Base-by-base conservation (phyloP, 441 rosid species). In the Arabidopsis lyrata region DNA sequence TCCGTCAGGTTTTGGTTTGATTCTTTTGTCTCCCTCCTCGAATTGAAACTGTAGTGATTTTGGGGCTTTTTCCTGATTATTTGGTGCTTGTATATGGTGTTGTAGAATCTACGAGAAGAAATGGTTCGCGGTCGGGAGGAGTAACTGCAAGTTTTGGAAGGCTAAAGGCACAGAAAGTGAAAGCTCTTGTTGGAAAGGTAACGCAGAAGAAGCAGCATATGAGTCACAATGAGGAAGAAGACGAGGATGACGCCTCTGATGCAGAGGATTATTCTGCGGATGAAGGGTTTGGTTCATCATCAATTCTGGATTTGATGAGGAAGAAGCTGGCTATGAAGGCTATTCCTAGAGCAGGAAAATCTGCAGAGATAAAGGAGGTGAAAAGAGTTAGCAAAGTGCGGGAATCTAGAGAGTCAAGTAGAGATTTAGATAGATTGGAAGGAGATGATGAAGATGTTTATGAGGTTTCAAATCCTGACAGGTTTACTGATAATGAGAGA, bases 151-250 rank as follows among this genome's bases (percentile, higher is more conserved):
- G 79, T 83, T 87, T 86, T 41, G 79, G 81, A 32, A 88, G 85
- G 80, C 75, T 92, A 64, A 92, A 89, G 79, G 87, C 83, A 5
- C 87, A 85, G 57, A 88, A 79, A 71, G 84, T 89, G 56, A 84
- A 83, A 78, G 81, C 83, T 77, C 75, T 93, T 22, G 86, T 80
- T 76, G 80, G 83, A 44, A 87, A 66, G 72, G 76, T 83, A 39
- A 71, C 81, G 39, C 75, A 35, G 60, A 77, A 70, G 63, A 86
- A 76, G 81, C 76, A 83, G 54, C 52, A 72, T 16, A 29, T 50
- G 71, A 68, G 16, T 32, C 72, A n/a, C 15, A 49, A 61, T 38
- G 58, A 64, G 45, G 82, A 71, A 42, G 70, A 82, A 38, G 74
- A 55, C 14, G 64, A 61, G 38, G 75, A 70, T 65, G 56, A 32